A percentile compares a stretch with the other conserved stretches of the same genome.
phyloP scores from a whole-genome alignment of 2,329 filamentous ascomycete genomes.

The Nannizziopsis barbatae region DNA sequence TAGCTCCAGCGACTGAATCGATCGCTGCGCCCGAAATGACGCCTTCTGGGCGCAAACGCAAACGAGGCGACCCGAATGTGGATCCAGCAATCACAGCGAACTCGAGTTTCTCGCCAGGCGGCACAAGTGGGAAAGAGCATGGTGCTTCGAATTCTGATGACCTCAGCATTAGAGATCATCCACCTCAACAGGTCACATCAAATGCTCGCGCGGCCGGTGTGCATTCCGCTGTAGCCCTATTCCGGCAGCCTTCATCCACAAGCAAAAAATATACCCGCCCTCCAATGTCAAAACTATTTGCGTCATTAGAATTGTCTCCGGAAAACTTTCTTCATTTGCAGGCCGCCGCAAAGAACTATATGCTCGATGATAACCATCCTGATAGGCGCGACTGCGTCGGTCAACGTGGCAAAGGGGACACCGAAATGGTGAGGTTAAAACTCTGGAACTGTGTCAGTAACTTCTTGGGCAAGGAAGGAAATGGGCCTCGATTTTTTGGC shows the following conservation, averaged over 20 bases:
- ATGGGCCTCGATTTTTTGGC: constrained; percentile 44
- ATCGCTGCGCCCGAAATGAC: background rate
- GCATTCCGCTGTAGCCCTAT: constrained; percentile 45
- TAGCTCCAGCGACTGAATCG: background rate
- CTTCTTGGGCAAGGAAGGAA: constrained; percentile 42
- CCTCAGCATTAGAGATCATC: constrained; percentile 29
- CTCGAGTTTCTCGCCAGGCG: background rate
- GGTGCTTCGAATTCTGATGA: constrained; percentile 3
- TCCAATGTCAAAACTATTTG: constrained; percentile 48
- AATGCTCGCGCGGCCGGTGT: constrained; percentile 42
- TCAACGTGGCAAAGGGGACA: constrained; percentile 44
- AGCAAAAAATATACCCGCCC: constrained; percentile 48
- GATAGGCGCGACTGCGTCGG: constrained; percentile 48
- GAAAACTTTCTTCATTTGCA: constrained; percentile 48
- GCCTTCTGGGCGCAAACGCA: constrained; percentile 12
- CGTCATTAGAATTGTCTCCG: constrained; percentile 45
- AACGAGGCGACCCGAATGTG: constrained; percentile 14
- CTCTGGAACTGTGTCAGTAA: constrained; percentile 47
- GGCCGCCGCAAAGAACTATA: constrained; percentile 45
- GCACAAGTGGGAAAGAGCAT: background rate
- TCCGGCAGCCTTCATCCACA: constrained; percentile 38
- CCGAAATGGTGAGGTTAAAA: constrained; percentile 46
- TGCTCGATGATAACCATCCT: constrained; percentile 45
- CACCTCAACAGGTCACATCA: constrained; percentile 29
- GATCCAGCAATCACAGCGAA: constrained; percentile 16